phyloP scores from a whole-genome alignment of 2,329 filamentous ascomycete species.

The Emmonsiellopsis sp. region DNA sequence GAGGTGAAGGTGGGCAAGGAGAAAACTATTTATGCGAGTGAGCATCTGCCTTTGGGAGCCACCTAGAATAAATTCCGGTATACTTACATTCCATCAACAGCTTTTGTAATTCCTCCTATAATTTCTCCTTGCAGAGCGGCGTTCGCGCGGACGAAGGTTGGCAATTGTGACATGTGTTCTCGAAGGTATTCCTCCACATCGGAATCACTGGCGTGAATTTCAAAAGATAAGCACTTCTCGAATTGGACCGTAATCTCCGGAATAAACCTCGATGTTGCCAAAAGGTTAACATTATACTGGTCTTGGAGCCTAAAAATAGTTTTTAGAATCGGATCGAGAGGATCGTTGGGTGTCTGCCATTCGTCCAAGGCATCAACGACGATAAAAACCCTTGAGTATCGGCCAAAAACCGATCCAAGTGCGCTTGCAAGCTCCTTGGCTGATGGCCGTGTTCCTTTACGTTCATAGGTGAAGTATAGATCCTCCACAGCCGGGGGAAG shows the following conservation, averaged over 20 bases:
- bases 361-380: constrained; percentile 12
- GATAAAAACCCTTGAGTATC: constrained; percentile 8
- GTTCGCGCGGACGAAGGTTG: constrained; percentile 7
- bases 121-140: constrained; percentile 12
- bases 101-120: background rate
- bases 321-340: background rate
- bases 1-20: background rate
- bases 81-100: constrained; percentile 11
- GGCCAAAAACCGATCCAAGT: background rate
- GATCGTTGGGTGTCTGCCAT: constrained; percentile 8
- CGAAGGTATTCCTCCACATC: constrained; percentile 20
- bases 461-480: constrained; percentile 8
- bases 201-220: constrained; percentile 19
- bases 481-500: background rate
- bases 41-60: background rate
- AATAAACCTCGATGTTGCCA: constrained; percentile 22
- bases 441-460: constrained; percentile 6
- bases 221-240: constrained; percentile 6
- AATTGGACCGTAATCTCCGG: constrained; percentile 15
- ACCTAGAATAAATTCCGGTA: background rate
- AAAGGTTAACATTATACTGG: constrained; percentile 8
- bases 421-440: constrained; percentile 10
- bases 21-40: background rate
- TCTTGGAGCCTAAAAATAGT: background rate
- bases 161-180: constrained; percentile 9